Evolutionary conservation across 2,329 filamentous ascomycete species (phyloP), one percentile per base, ranked within the genome.

Genomic region (Westerdykella ornata): DNA sequence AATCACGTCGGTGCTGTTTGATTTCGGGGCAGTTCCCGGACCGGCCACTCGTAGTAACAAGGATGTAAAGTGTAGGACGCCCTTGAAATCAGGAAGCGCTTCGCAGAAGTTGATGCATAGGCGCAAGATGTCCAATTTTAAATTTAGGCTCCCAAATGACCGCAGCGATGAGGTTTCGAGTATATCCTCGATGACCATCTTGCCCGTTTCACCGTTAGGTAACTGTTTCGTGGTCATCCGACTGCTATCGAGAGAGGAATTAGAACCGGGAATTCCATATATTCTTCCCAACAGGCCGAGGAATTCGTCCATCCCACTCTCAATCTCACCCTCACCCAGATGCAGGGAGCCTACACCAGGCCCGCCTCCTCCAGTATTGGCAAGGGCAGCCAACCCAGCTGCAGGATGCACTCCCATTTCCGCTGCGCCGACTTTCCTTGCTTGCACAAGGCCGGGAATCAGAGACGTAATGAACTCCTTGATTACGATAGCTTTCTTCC

Each of bases 331-430:
- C 43, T 63, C 62, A 13, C 59, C 58, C 3, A 65, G 43, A 51
- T 81, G 83, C 19, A 92, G 69, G 11, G 84, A 82, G n/a, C 88
- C 82, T 39, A 95, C 72, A 1, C 88, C 88, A 5, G 89, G 85
- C 13, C 87, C 85, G 30, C 49, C 52, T 6, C 57, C 58, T 26
- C 54, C 58, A 7, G 51, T 53, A 48, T 65, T 59, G 49, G 81
- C 84, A 20, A 92, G 70, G 11, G 83, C 82, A 18, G 88, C 82
- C 38, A 96, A 71, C 0, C 88, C 89, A 8, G 90, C 88, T 14
- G 90, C 90, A 31, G 92, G 92, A 67, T 97, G 90, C 28, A 98
- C 87, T 3, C 90, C 92, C 57, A 92, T 86, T 60, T 97, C 92
- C n/a, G 92, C 89, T 31, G 92, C 92, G 22, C 90, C 90, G 36